These are phyloP conservation scores for Mycena venus DNA, from an alignment of 768 basidiomycete species.

Conservation along the genomic window DNA sequence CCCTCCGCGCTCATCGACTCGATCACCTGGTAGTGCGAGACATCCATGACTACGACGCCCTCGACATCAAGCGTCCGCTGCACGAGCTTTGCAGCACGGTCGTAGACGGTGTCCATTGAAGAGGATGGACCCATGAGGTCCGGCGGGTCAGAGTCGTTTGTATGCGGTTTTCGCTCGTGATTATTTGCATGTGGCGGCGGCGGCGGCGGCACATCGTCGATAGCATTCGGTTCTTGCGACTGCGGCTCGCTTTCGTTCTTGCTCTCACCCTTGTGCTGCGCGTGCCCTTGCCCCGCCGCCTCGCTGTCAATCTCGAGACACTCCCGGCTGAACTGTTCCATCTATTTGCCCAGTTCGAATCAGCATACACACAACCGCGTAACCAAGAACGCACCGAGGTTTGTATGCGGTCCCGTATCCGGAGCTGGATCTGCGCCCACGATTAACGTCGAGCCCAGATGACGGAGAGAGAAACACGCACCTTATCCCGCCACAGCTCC, in stretches of 20 bases:
- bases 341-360: constrained; percentile 54
- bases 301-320: constrained; percentile 91
- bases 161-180: no score
- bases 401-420: constrained; percentile 92
- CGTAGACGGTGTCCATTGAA: constrained; percentile 91
- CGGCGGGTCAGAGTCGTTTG: constrained; percentile 29
- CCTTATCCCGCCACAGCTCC: constrained; percentile 96
- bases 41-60: constrained; percentile 92
- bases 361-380: neutral
- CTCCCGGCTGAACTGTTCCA: constrained; percentile 97
- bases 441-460: neutral
- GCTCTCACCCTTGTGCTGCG: constrained; percentile 38
- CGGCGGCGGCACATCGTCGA: neutral
- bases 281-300: constrained; percentile 39
- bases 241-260: neutral
- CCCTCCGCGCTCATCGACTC: constrained; percentile 77
- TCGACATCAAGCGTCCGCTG: constrained; percentile 93
- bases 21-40: constrained; percentile 89
- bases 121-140: constrained; percentile 51
- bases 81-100: constrained; percentile 90
- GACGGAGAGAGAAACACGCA: constrained; percentile 39
- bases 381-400: constrained; percentile 67
- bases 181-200: neutral
- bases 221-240: neutral
- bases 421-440: constrained; percentile 79